Conservation (phyloP, 192 early-diverging fungal genomes). For the Mortierella alpina region DNA sequence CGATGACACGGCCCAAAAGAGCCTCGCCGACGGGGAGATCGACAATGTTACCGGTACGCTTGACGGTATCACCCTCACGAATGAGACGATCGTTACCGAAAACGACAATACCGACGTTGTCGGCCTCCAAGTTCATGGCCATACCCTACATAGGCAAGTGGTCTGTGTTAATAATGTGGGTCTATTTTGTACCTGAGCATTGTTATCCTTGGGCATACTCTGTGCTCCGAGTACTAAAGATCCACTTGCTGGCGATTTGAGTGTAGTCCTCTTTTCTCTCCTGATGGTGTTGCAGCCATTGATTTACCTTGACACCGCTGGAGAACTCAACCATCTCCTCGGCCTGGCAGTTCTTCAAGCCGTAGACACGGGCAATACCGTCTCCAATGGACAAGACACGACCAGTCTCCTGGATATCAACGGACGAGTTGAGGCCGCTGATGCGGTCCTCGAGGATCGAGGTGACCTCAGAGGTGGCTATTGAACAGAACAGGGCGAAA, state of each 20-base stretch:
- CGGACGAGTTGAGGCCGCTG: slow-evolving; percentile 82
- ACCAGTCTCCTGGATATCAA: slow-evolving; percentile 97
- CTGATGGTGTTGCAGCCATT: not conserved
- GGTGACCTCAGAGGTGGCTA: slow-evolving; percentile 93
- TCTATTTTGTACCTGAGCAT: no score
- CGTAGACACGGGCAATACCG: slow-evolving; percentile 99
- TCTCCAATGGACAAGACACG: slow-evolving; percentile 99
- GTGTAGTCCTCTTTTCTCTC: no score
- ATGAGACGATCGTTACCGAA: slow-evolving; percentile 99
- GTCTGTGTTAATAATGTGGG: slow-evolving; percentile 50
- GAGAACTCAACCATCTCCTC: slow-evolving; percentile 99
- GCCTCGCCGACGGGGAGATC: slow-evolving; percentile 96
- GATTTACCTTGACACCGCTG: slow-evolving; percentile 91
- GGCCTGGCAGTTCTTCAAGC: slow-evolving; percentile 97
- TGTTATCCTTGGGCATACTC: no score
- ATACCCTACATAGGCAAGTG: slow-evolving; percentile 77
- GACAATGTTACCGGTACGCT: slow-evolving; percentile 98
- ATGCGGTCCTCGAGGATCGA: slow-evolving; percentile 98
- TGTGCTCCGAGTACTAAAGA: not conserved
- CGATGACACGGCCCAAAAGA: slow-evolving; percentile 99
- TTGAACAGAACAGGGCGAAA: not conserved
- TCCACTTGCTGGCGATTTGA: not conserved
- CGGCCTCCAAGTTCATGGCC: slow-evolving; percentile 99
- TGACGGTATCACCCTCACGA: slow-evolving; percentile 99
- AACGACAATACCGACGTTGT: slow-evolving; percentile 99